Percentiles rank a stretch among this genome's conserved stretches.
phyloP scores from a whole-genome alignment of 169 alveolate genomes.

The Eimeria falciformis region DNA sequence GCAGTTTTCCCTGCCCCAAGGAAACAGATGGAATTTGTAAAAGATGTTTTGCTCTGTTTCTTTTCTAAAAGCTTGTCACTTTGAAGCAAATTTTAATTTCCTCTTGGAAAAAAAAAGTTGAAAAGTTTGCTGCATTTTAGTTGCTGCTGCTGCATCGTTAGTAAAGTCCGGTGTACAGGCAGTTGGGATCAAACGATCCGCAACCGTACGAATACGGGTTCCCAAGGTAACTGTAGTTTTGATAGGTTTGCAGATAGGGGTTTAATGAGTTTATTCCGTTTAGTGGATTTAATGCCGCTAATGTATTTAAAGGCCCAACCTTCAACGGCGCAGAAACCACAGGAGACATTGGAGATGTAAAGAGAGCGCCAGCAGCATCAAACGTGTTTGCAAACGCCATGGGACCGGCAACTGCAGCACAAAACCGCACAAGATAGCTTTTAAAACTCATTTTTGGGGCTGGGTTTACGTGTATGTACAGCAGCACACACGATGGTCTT shows the following conservation, averaged over 20 bases:
- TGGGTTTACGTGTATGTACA: too few species aligned
- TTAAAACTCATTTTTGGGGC: too few species aligned
- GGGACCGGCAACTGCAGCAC: conserved; percentile 1
- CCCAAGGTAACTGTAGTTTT: not conserved
- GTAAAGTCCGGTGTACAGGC: not conserved
- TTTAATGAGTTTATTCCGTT: not conserved
- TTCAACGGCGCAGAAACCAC: not conserved
- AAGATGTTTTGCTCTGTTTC: not conserved
- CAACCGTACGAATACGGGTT: not conserved
- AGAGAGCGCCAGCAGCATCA: not conserved
- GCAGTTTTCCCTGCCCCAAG: not conserved
- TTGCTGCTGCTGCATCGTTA: not conserved
- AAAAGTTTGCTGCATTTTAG: not conserved
- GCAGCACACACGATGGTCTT: too few species aligned
- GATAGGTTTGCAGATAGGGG: not conserved
- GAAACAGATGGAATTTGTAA: not conserved
- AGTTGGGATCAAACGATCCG: not conserved
- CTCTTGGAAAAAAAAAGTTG: too few species aligned
- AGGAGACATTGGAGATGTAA: not conserved
- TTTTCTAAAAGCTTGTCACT: not conserved
- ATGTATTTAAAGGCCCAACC: not conserved
- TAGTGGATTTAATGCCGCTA: not conserved
- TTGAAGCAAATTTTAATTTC: not conserved
- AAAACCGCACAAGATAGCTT: too few species aligned
- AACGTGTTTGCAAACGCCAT: not conserved